A percentile compares a stretch with the other conserved stretches of the same genome.
Conservation (phyloP, 345 rosid genomes). For the Aquilaria sinensis region DNA sequence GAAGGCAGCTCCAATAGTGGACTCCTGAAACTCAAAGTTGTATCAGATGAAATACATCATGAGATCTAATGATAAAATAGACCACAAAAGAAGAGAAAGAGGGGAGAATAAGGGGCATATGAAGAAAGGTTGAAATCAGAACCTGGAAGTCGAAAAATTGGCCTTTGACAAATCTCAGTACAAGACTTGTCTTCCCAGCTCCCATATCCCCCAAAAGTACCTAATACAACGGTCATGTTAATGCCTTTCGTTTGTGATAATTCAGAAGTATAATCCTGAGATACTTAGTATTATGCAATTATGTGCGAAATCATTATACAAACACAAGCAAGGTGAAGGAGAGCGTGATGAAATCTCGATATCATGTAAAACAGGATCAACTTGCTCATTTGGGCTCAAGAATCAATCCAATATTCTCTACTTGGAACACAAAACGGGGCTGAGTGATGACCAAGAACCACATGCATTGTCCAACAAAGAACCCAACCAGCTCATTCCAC, state of each 20-base stretch:
- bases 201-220: constrained; percentile 89
- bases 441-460: too few relatives aligned
- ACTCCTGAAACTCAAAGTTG: constrained; percentile 35
- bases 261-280: too few relatives aligned
- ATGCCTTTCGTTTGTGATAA: background rate
- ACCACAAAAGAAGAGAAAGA: background rate
- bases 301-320: too few relatives aligned
- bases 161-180: constrained; percentile 69
- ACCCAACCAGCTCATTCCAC: too few relatives aligned
- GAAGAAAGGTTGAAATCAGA: background rate
- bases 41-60: constrained; percentile 9
- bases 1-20: constrained; percentile 83
- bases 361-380: too few relatives aligned
- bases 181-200: constrained; percentile 74
- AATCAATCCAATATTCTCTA: too few relatives aligned
- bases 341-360: too few relatives aligned
- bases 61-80: background rate
- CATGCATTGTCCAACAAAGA: too few relatives aligned
- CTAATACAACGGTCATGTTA: constrained; percentile 22
- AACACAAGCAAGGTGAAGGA: too few relatives aligned
- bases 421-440: too few relatives aligned
- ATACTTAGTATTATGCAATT: too few relatives aligned
- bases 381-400: too few relatives aligned
- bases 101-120: background rate
- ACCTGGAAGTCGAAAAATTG: constrained; percentile 77